Percentiles rank a stretch among this genome's conserved stretches.
Conservation (phyloP, 495 filamentous ascomycete species). For the Tuber brumale region DNA sequence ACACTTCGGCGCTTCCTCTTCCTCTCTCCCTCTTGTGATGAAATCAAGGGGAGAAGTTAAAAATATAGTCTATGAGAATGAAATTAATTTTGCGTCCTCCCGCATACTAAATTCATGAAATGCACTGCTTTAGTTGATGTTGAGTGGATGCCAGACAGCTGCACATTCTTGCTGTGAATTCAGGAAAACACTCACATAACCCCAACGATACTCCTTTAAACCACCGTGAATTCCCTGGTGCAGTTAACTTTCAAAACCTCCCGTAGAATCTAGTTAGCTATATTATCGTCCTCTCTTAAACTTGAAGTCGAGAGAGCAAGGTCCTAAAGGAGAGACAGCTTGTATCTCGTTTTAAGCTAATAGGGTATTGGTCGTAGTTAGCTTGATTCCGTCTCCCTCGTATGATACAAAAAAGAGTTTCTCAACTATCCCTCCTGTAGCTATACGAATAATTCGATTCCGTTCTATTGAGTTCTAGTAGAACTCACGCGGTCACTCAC, state of each 20-base stretch:
- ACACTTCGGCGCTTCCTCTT: not conserved
- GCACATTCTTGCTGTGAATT: not conserved
- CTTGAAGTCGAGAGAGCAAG: not conserved
- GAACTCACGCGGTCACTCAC: not conserved
- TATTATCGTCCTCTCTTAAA: not conserved
- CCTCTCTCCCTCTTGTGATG: not conserved
- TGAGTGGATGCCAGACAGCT: not conserved
- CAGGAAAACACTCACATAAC: not conserved
- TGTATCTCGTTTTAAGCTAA: not conserved
- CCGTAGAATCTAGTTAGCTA: not conserved
- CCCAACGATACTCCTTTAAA: not conserved
- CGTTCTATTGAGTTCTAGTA: not conserved
- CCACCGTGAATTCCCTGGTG: not conserved
- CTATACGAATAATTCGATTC: not conserved
- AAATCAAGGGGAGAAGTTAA: not conserved
- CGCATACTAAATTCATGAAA: not conserved
- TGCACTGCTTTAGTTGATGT: not conserved
- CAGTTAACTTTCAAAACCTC: not conserved
- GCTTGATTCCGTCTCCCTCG: not conserved
- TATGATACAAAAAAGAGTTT: not conserved
- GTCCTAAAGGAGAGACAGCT: not conserved
- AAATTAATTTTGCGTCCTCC: not conserved
- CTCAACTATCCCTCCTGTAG: not conserved
- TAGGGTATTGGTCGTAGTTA: not conserved
- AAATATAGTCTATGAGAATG: not conserved